Evolutionary conservation across 1,139 yeast genomes (phyloP).

Genomic region (Debaryomyces sp.): DNA sequence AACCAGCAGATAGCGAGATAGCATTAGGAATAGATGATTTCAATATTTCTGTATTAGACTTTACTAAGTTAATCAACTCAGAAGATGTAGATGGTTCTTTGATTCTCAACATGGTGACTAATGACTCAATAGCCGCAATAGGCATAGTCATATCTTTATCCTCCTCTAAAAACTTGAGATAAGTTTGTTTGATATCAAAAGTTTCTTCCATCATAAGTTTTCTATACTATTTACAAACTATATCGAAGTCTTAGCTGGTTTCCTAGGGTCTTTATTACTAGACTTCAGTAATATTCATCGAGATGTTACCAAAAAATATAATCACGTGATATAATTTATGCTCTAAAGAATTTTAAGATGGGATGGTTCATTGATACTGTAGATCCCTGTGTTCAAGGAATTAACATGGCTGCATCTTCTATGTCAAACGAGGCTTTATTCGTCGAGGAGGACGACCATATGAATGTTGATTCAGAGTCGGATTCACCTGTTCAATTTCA

Average conservation of each 20-base stretch:
- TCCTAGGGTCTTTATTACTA: not conserved
- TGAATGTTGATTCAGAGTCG: slow-evolving; percentile 11
- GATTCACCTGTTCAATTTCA: slow-evolving; percentile 13
- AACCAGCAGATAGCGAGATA: slow-evolving; percentile 92
- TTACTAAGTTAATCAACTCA: slow-evolving; percentile 81
- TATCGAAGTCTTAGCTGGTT: not conserved
- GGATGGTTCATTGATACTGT: not conserved
- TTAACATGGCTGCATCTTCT: slow-evolving; percentile 3
- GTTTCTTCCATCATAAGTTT: slow-evolving; percentile 23
- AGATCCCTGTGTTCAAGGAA: not conserved
- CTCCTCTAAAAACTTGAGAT: slow-evolving; percentile 76
- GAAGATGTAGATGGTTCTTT: slow-evolving; percentile 93
- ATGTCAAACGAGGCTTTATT: slow-evolving; percentile 10
- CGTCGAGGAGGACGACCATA: slow-evolving; percentile 20
- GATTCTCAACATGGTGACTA: slow-evolving; percentile 78
- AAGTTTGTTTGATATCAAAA: slow-evolving; percentile 81
- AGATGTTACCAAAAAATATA: not conserved
- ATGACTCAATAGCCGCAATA: slow-evolving; percentile 94
- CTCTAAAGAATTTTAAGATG: slow-evolving; percentile 4
- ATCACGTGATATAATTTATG: not conserved
- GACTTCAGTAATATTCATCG: not conserved
- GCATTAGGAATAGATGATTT: slow-evolving; percentile 86
- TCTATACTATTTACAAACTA: slow-evolving; percentile 1
- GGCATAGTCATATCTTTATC: slow-evolving; percentile 99
- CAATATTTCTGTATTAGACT: slow-evolving; percentile 71